Evolutionary conservation across 2,329 filamentous ascomycete species (phyloP), one percentile per base, ranked within the genome.

Genomic region (Leptographium radiaticola): DNA sequence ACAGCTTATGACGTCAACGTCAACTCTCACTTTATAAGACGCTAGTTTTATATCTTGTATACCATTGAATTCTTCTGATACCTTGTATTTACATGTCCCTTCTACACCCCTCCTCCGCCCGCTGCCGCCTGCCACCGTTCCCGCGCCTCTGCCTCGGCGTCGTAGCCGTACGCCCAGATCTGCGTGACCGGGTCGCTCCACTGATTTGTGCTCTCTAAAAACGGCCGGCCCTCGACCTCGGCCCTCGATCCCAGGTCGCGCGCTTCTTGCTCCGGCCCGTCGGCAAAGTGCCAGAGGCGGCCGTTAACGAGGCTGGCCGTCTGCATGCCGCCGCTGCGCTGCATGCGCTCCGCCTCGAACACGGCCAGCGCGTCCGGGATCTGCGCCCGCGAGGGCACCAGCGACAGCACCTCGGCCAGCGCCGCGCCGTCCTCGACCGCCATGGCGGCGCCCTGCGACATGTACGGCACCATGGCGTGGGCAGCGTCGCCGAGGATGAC

Each of bases 401-500:
- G 57, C 13, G 56, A 59, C 4, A 74, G 58, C 0, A 63, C 63
- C 4, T 68, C 65, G 4, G 72, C 73, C 9, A 76, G 58, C 2
- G 70, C 70, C 1, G 71, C 69, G 2, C 70, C 74, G 60, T 76
- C 74, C 61, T 76, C 73, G 62, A 76, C 71, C 0, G 71, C 70
- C 60, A 74, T 71, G 16, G 70, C 71, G 0, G 71, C 74, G 10
- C 74, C 73, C 58, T 74, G 70, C 11, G 70, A 8, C 68, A 70
- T 1, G 71, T 72, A 53, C 0, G 74, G 74, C 7, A 76, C 65
- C 60, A 75, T 73, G 4, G 72, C 67, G 59, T 77, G 75, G 11
- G 75, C 74, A 2, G 73, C 68, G 59, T 77, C 74, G 9, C 75
- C 75, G 33, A 77, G 69, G 4, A 75, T 61, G 6, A 66, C 66